Evolutionary conservation across 495 filamentous ascomycete species (phyloP).

Genomic region (Penicillium arizonense): DNA sequence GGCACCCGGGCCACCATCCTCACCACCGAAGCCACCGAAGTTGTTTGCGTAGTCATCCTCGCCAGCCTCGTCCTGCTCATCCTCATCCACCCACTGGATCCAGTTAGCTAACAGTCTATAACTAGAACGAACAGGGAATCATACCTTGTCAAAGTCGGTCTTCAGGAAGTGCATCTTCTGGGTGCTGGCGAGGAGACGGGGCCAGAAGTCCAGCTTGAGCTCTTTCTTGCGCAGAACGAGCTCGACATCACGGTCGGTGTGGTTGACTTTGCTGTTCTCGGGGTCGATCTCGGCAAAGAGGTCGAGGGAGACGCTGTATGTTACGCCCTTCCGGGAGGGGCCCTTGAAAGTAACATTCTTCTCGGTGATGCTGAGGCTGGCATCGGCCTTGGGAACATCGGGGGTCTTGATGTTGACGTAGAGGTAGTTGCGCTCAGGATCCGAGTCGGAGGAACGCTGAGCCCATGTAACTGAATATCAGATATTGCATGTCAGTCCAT

Average conservation of each 20-base stretch:
- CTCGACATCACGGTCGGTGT: slow-evolving; percentile 82
- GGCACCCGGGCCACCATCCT: slow-evolving; percentile 32
- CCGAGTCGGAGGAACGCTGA: slow-evolving; percentile 82
- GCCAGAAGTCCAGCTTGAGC: slow-evolving; percentile 87
- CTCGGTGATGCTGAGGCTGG: slow-evolving; percentile 78
- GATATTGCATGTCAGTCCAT: slow-evolving; percentile 17
- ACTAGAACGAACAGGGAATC: slow-evolving; percentile 2
- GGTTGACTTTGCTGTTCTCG: slow-evolving; percentile 73
- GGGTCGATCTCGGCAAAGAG: slow-evolving; percentile 91
- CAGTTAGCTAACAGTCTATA: slow-evolving; percentile 18
- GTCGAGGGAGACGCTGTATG: slow-evolving; percentile 82
- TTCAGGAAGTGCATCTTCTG: slow-evolving; percentile 95
- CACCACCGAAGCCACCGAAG: slow-evolving; percentile 66
- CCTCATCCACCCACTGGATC: slow-evolving; percentile 93
- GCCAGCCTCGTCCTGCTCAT: slow-evolving; percentile 86
- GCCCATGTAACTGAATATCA: slow-evolving; percentile 81
- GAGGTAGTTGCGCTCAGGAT: slow-evolving; percentile 84
- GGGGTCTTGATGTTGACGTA: slow-evolving; percentile 85
- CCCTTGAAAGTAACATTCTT: slow-evolving; percentile 79
- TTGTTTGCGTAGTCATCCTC: slow-evolving; percentile 76
- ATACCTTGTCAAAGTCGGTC: slow-evolving; percentile 97
- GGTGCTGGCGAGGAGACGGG: slow-evolving; percentile 81
- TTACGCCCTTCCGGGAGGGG: slow-evolving; percentile 74
- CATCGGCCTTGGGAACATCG: slow-evolving; percentile 66
- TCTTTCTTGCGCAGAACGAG: slow-evolving; percentile 96